phyloP scores from a whole-genome alignment of 139 green algal species.

The Haematococcus lacustris region DNA sequence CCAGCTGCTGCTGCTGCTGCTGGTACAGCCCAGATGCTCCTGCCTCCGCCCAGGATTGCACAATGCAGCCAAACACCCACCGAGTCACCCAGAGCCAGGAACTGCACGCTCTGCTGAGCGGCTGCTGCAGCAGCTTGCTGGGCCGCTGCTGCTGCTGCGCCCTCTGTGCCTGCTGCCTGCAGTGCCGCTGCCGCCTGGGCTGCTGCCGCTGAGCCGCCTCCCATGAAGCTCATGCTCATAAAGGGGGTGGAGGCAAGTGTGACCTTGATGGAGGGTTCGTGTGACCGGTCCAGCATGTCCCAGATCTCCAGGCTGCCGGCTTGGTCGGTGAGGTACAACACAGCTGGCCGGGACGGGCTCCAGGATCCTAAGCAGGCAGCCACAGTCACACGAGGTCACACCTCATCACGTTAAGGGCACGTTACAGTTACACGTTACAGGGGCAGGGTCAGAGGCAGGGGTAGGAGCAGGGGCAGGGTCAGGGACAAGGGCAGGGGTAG shows the following conservation, averaged over 20 bases:
- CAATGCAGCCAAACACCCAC: too few relatives aligned
- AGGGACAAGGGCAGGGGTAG: too few relatives aligned
- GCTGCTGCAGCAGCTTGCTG: slow-evolving; percentile 6
- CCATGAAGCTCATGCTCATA: slow-evolving; percentile 54
- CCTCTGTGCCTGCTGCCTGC: slow-evolving; percentile 7
- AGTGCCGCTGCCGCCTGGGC: background rate
- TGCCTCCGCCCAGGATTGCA: background rate
- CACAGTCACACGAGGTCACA: too few relatives aligned
- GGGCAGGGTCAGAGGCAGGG: too few relatives aligned
- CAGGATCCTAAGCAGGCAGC: slow-evolving; percentile 66
- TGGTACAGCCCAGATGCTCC: too few relatives aligned
- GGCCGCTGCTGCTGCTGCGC: background rate
- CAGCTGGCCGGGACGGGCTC: slow-evolving; percentile 71
- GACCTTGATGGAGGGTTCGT: slow-evolving; percentile 56
- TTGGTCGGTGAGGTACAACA: slow-evolving; percentile 53
- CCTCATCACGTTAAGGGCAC: too few relatives aligned
- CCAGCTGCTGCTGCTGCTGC: background rate
- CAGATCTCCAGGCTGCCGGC: slow-evolving; percentile 65
- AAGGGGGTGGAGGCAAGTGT: slow-evolving; percentile 42
- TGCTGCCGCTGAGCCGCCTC: slow-evolving; percentile 2
- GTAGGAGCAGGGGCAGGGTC: too few relatives aligned
- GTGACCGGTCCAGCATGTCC: slow-evolving; percentile 73
- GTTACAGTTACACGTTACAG: too few relatives aligned
- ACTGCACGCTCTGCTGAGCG: too few relatives aligned
- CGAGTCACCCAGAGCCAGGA: slow-evolving; percentile 31